These are phyloP conservation scores for Eremochloa ophiuroides DNA, from an alignment of 176 grass and related monocot species.

Conservation along the genomic window DNA sequence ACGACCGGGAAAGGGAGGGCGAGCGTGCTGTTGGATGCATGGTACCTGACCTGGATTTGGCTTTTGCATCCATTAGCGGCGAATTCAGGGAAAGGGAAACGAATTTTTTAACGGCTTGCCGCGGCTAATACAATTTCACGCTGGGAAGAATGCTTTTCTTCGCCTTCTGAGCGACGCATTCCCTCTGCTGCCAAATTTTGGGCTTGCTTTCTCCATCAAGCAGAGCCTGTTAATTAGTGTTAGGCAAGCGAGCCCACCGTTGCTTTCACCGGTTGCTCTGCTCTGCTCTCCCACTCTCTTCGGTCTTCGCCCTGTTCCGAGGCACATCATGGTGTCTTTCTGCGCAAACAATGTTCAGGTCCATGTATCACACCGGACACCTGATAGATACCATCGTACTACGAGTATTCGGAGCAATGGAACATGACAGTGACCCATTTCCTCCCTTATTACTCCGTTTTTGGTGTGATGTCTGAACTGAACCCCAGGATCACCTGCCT, in stretches of 20 bases:
- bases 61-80: neutral
- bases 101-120: too few relatives aligned
- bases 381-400: too few relatives aligned
- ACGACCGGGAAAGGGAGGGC: neutral
- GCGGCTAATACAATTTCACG: neutral
- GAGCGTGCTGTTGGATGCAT: neutral
- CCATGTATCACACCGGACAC: neutral
- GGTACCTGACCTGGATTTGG: too few relatives aligned
- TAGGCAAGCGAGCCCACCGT: too few relatives aligned
- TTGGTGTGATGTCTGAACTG: neutral
- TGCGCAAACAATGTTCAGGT: neutral
- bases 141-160: conserved; percentile 34
- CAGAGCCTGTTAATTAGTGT: neutral
- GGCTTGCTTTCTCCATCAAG: neutral
- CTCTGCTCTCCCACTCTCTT: too few relatives aligned
- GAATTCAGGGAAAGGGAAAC: neutral
- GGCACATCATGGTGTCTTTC: conserved; percentile 4
- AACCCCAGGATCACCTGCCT: neutral
- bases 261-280: conserved; percentile 3
- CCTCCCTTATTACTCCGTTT: too few relatives aligned
- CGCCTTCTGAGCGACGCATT: neutral
- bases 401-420: too few relatives aligned
- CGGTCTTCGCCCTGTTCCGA: conserved; percentile 1
- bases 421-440: too few relatives aligned
- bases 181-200: neutral